phyloP scores from a whole-genome alignment of 1,284 basidiomycete genomes.

The Somion occarium region DNA sequence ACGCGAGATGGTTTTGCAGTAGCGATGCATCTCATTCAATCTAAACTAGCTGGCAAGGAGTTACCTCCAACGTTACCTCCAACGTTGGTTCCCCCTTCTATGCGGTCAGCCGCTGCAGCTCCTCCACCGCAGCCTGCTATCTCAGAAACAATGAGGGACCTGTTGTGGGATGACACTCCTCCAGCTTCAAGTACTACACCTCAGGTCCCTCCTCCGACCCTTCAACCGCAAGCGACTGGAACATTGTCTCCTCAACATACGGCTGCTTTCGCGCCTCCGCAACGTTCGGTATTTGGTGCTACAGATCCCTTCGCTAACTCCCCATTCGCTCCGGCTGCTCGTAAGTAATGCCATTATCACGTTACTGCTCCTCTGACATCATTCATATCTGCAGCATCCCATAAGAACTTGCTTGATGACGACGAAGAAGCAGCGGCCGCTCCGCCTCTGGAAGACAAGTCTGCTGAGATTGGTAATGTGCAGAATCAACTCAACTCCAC shows the following conservation, averaged over 20 bases:
- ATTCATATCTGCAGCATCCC: constrained; percentile 2
- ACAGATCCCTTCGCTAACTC: constrained; percentile 41
- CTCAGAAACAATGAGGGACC: constrained; percentile 36
- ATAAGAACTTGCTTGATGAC: constrained; percentile 64
- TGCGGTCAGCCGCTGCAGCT: constrained; percentile 39
- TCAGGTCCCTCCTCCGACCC: constrained; percentile 19
- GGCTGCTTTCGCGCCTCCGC: constrained; percentile 18
- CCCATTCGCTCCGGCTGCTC: constrained; percentile 18
- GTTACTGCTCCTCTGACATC: background rate
- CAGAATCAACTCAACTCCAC: constrained; percentile 86
- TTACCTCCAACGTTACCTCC: constrained; percentile 71
- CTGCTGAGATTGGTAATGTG: constrained; percentile 81
- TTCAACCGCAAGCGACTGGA: constrained; percentile 37
- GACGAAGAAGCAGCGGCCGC: constrained; percentile 52
- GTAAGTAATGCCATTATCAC: constrained; percentile 13
- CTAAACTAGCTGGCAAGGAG: constrained; percentile 80
- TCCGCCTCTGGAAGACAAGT: constrained; percentile 58
- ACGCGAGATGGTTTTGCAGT: constrained; percentile 95
- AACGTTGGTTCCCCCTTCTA: constrained; percentile 78
- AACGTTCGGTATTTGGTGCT: constrained; percentile 15
- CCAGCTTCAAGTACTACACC: constrained; percentile 40
- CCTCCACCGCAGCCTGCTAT: constrained; percentile 31
- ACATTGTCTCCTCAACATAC: constrained; percentile 23
- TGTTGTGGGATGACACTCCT: constrained; percentile 65
- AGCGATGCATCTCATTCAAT: constrained; percentile 93